Conservation (phyloP, 352 stramenopile species). For the Phytophthora niederhauseri region DNA sequence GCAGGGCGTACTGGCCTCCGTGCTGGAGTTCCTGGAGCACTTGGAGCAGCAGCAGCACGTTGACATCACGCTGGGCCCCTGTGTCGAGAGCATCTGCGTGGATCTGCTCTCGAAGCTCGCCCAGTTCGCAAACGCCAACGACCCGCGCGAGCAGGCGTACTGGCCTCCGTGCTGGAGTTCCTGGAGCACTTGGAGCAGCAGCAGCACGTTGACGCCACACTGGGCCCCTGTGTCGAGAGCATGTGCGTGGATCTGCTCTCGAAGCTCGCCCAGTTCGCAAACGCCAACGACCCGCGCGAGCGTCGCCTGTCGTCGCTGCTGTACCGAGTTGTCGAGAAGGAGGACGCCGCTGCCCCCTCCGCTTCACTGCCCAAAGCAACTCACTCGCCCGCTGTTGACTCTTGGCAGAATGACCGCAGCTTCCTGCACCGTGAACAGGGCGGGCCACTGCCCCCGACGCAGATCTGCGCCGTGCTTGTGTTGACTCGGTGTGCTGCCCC, state of each 20-base stretch:
- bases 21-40: conserved; percentile 60
- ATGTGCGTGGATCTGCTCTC: conserved; percentile 79
- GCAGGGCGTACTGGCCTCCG: conserved; percentile 58
- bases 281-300: conserved; percentile 55
- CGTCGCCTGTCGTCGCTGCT: conserved; percentile 60
- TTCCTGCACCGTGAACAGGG: conserved; percentile 49
- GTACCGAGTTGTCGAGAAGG: conserved; percentile 62
- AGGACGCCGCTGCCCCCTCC: conserved; percentile 29
- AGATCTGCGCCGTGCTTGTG: conserved; percentile 40
- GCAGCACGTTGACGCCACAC: background rate
- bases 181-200: conserved; percentile 40
- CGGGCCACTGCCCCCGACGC: conserved; percentile 33
- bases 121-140: conserved; percentile 57
- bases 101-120: conserved; percentile 69
- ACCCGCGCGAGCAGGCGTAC: conserved; percentile 61
- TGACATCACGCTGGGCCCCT: conserved; percentile 18
- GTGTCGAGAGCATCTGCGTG: conserved; percentile 68
- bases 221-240: conserved; percentile 47
- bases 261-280: conserved; percentile 63
- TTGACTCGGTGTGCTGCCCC: conserved; percentile 28
- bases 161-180: conserved; percentile 56
- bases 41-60: conserved; percentile 15
- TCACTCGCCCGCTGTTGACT: background rate
- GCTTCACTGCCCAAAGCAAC: background rate
- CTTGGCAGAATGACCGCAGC: conserved; percentile 63